phyloP scores from a whole-genome alignment of 73 alveolate species.

The Tetrahymena borealis region DNA sequence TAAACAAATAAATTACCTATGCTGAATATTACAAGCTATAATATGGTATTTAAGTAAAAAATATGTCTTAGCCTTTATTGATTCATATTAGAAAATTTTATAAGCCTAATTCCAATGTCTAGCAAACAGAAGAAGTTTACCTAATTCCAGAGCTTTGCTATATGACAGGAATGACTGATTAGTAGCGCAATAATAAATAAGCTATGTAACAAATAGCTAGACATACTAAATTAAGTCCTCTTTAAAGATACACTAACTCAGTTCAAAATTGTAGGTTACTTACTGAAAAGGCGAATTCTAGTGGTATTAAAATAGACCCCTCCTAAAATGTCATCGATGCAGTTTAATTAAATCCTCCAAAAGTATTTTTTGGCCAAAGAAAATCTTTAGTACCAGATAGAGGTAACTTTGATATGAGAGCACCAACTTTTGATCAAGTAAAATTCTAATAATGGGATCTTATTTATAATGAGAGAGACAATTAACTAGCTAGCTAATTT shows the following conservation, averaged over 20 bases:
- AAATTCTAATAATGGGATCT: not conserved
- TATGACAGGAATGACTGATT: conserved; percentile 87
- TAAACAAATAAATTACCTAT: conserved; percentile 49
- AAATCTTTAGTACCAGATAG: not conserved
- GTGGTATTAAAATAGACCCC: conserved; percentile 43
- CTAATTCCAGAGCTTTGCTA: conserved; percentile 83
- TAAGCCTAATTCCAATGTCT: conserved; percentile 7
- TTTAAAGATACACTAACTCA: conserved; percentile 47
- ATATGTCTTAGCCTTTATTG: conserved; percentile 53
- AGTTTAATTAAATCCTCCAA: not conserved
- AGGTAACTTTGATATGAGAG: conserved; percentile 10
- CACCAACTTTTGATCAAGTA: not conserved
- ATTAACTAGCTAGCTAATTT: not conserved
- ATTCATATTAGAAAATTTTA: conserved; percentile 37
- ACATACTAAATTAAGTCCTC: conserved; percentile 55
- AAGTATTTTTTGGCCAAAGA: not conserved
- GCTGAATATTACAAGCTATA: conserved; percentile 65
- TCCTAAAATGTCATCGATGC: conserved; percentile 30
- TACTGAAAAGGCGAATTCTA: conserved; percentile 33
- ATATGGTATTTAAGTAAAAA: conserved; percentile 61
- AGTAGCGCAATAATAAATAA: conserved; percentile 67
- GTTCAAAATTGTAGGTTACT: conserved; percentile 14
- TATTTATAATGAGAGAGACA: not conserved
- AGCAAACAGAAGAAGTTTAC: conserved; percentile 41
- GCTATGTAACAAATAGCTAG: conserved; percentile 71